Evolutionary conservation across 1,284 basidiomycete species (phyloP), one percentile per base, ranked within the genome.

Genomic region (Heterobasidion parviporum): DNA sequence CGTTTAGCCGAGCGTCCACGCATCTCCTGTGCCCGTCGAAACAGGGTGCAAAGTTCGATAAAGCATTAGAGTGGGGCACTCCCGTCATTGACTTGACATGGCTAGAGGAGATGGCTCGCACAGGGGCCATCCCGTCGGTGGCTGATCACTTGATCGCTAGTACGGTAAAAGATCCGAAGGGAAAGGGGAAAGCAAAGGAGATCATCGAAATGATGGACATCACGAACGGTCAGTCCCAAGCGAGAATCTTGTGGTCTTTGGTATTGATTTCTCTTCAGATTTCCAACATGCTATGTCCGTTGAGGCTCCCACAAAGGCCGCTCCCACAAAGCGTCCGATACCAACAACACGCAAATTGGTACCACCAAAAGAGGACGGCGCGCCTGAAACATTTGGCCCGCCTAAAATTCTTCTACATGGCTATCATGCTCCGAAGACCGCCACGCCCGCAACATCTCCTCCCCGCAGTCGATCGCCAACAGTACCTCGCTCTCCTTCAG

Each of bases 11-110:
- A 14, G 74, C 73, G 6, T 77, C 82, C 0, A 90, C 89, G 0
- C 85, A 91, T 61, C 74, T 92, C 2, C 69, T 92, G 5, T 92
- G 89, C 66, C 86, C 87, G 0, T 77, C 81, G 6, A 78, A 76
- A 0, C 71, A 65, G 0, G 90, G 90, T 10, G 70, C 74, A 14
- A 92, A 92, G 64, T 87, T 78, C 53, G 77, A 81, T n/a, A 89
- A 85, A 64, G 89, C 89, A 3, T 61, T 67, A 46, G 80, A 88
- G 62, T 91, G 90, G 89, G 72, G 72, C 5, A 78, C 84, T 7
- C 79, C 82, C 0, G 77, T 87, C 14, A 73, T 89, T 12, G 74
- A 75, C 49, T 72, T 85, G 68, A 67, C 68, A 9, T 91, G 87
- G 85, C 64, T 92, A n/a, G 72, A 72, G 6, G 68, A 69, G 1